phyloP scores from a whole-genome alignment of 148 eudicot species.

The Diospyros kaki region DNA sequence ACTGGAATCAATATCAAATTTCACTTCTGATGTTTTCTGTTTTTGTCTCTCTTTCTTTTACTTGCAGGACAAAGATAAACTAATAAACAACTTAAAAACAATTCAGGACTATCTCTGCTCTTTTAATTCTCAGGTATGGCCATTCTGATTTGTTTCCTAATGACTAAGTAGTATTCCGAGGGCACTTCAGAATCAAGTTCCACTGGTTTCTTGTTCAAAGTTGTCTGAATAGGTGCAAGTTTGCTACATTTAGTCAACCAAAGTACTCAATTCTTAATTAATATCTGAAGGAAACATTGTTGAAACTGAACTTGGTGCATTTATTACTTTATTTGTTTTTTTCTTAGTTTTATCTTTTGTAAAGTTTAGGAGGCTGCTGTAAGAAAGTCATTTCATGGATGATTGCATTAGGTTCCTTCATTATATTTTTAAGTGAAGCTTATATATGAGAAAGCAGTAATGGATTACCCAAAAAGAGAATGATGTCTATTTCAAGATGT shows the following conservation, averaged over 20 bases:
- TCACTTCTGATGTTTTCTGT: neutral
- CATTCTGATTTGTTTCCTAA: conserved; percentile 2
- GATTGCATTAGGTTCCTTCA: neutral
- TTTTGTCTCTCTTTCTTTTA: conserved; percentile 6
- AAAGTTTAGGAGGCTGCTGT: neutral
- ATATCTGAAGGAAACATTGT: neutral
- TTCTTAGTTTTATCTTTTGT: neutral
- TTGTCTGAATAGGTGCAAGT: neutral
- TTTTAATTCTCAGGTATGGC: conserved; percentile 77
- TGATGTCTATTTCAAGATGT: neutral
- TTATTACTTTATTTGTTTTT: neutral
- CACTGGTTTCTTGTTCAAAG: neutral
- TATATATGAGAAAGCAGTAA: neutral
- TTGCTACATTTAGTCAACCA: neutral
- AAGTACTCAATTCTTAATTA: neutral
- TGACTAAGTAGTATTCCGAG: neutral
- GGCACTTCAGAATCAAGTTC: neutral
- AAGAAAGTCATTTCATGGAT: conserved; percentile 1
- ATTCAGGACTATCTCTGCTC: conserved; percentile 92
- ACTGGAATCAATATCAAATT: neutral
- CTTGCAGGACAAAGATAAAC: conserved; percentile 77
- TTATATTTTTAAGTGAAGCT: neutral
- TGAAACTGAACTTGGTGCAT: neutral
- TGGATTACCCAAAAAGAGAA: neutral
- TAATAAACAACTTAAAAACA: conserved; percentile 73